Evolutionary conservation across 805 yeast genomes (phyloP).

Genomic region (Yarrowia yakushimensis): DNA sequence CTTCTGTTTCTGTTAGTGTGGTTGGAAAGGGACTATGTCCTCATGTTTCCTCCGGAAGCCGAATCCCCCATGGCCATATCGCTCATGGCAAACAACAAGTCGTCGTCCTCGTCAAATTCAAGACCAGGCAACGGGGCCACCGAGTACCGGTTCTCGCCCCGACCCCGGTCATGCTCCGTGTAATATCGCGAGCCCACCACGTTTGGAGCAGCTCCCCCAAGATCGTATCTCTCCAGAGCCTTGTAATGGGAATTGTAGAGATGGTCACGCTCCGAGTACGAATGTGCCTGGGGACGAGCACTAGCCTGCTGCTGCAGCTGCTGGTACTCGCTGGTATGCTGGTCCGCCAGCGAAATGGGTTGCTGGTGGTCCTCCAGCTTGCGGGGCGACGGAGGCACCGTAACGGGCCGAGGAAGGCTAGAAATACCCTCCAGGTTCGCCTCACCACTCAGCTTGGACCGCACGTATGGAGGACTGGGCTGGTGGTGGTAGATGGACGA

Average conservation of each 20-base stretch:
- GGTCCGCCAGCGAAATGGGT: conserved; percentile 21
- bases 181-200: conserved; percentile 5
- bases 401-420: background rate
- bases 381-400: conserved; percentile 13
- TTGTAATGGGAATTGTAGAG: conserved; percentile 25
- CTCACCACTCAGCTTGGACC: conserved; percentile 2
- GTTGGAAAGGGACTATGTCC: background rate
- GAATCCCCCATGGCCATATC: conserved; percentile 35
- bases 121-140: conserved; percentile 14
- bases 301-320: conserved; percentile 18
- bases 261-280: conserved; percentile 14
- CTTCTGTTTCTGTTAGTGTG: background rate
- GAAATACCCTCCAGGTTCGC: background rate
- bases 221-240: background rate
- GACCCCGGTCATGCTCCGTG: conserved; percentile 9
- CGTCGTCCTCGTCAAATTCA: conserved; percentile 37
- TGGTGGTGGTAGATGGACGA: conserved; percentile 30
- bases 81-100: conserved; percentile 41
- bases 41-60: background rate
- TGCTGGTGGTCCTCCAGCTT: background rate
- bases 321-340: conserved; percentile 23
- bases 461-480: conserved; percentile 22
- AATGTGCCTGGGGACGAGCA: conserved; percentile 13
- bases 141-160: conserved; percentile 28
- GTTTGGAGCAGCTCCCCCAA: background rate